Evolutionary conservation across 2,329 filamentous ascomycete genomes (phyloP).

Genomic region (Aspergillus fumigatus): DNA sequence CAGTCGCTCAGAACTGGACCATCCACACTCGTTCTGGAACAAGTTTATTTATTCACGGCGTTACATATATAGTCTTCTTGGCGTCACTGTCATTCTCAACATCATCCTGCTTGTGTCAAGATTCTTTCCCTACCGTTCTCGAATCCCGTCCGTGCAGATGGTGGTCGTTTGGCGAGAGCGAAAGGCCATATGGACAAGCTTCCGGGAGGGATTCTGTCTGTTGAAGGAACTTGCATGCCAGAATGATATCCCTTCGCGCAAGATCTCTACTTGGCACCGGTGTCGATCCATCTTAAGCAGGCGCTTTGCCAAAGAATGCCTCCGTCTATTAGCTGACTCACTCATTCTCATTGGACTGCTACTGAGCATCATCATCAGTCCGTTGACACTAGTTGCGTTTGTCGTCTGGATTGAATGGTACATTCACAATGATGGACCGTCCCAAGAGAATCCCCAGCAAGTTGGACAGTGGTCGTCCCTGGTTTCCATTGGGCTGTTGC

Average conservation of each 20-base stretch:
- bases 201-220: constrained; percentile 13
- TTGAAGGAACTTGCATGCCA: background rate
- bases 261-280: background rate
- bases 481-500: constrained; percentile 24
- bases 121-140: constrained; percentile 20
- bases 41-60: constrained; percentile 18
- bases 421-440: constrained; percentile 26
- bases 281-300: constrained; percentile 4
- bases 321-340: constrained; percentile 12
- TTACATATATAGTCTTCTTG: constrained; percentile 28
- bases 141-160: constrained; percentile 22
- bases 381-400: constrained; percentile 27
- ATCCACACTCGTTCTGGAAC: constrained; percentile 12
- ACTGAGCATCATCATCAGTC: constrained; percentile 28
- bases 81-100: constrained; percentile 22
- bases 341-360: constrained; percentile 15
- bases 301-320: constrained; percentile 6
- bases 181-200: constrained; percentile 13
- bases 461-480: constrained; percentile 30
- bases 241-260: background rate
- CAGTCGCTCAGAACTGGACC: constrained; percentile 2
- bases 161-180: constrained; percentile 21
- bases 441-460: constrained; percentile 24
- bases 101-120: constrained; percentile 19
- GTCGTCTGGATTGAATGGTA: constrained; percentile 31